Evolutionary conservation across 2,329 filamentous ascomycete species (phyloP).

Genomic region (Aspergillus thermomutatus): DNA sequence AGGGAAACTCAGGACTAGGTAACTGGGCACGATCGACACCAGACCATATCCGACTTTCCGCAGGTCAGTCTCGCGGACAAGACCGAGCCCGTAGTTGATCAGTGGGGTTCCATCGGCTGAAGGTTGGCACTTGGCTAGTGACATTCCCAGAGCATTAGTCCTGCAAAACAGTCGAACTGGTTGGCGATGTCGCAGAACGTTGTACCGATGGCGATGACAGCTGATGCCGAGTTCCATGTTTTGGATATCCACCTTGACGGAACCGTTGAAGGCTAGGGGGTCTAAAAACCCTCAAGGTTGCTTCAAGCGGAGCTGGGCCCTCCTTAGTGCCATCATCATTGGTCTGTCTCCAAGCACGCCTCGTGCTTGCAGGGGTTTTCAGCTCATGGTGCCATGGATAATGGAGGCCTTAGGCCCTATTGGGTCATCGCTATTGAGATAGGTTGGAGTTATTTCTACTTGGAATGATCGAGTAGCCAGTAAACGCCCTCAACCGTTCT

Average conservation of each 20-base stretch:
- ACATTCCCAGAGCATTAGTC: too few relatives aligned
- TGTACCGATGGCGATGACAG: background rate
- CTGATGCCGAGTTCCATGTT: background rate
- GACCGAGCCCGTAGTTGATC: slow-evolving; percentile 13
- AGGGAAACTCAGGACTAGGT: background rate
- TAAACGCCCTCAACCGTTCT: background rate
- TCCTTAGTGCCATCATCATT: background rate
- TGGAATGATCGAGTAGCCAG: background rate
- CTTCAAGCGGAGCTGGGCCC: background rate
- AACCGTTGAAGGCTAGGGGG: background rate
- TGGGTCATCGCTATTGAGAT: background rate
- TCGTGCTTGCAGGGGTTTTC: background rate
- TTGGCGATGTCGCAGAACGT: background rate
- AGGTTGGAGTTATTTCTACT: background rate
- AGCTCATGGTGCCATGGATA: background rate
- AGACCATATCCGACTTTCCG: slow-evolving; percentile 6
- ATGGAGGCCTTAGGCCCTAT: background rate
- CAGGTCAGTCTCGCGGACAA: slow-evolving; percentile 12
- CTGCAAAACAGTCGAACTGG: background rate
- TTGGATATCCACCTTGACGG: background rate
- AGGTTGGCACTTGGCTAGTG: background rate
- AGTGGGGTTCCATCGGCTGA: slow-evolving; percentile 11
- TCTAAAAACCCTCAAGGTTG: background rate
- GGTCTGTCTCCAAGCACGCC: background rate
- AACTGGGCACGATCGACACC: background rate